Conservation (phyloP, 495 filamentous ascomycete species). For the Xanthoparmelia taractica region DNA sequence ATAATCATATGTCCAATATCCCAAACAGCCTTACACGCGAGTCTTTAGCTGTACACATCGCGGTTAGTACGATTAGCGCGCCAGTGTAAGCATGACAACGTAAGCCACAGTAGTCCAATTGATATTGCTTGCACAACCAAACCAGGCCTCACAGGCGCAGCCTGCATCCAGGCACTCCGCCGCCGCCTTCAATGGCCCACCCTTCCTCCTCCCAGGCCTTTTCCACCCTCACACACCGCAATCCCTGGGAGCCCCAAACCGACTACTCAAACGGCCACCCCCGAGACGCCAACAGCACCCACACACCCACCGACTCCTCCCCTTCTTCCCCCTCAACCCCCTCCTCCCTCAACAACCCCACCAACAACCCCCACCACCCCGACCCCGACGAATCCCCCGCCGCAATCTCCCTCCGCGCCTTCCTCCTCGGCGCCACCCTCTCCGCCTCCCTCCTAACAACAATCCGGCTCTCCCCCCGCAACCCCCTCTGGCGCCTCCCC, state of each 20-base stretch:
- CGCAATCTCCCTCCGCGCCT: constrained; percentile 72
- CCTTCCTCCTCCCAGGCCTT: not conserved
- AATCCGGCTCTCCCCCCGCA: constrained; percentile 34
- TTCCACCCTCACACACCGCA: not conserved
- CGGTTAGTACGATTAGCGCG: no score
- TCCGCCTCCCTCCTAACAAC: constrained; percentile 47
- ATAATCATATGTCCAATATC: no score
- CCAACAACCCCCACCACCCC: no score
- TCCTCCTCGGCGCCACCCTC: constrained; percentile 47
- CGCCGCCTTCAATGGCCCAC: not conserved
- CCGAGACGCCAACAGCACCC: constrained; percentile 5
- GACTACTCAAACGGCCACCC: constrained; percentile 12
- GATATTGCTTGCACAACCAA: not conserved
- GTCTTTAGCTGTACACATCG: no score
- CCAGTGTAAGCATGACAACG: no score
- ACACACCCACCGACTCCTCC: not conserved
- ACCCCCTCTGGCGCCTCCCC: constrained; percentile 69
- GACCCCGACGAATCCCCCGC: constrained; percentile 56
- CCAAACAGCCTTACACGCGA: no score
- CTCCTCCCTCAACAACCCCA: constrained; percentile 2
- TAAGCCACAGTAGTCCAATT: no score
- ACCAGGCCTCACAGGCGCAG: not conserved
- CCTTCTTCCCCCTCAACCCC: not conserved
- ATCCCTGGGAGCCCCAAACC: constrained; percentile 16
- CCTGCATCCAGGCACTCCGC: not conserved